Percentiles rank a stretch among this genome's conserved stretches.
Conservation (phyloP, 2,329 filamentous ascomycete genomes). For the Cladorrhinum sp. region DNA sequence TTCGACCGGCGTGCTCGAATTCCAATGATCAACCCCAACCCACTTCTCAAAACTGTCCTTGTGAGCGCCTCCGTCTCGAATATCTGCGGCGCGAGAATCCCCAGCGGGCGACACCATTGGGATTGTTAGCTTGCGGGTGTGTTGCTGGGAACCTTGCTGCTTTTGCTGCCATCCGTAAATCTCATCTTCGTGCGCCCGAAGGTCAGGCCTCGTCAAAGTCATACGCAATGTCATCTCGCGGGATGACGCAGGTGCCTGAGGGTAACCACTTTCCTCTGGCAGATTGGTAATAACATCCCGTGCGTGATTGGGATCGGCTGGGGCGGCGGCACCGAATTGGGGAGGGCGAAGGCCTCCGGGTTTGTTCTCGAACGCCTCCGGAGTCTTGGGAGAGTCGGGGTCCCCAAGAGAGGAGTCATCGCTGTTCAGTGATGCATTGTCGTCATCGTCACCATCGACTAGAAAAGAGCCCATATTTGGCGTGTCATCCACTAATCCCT, state of each 20-base stretch:
- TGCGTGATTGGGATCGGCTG: conserved; percentile 3
- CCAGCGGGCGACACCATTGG: conserved; percentile 16
- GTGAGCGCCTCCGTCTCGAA: conserved; percentile 33
- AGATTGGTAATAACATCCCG: conserved; percentile 30
- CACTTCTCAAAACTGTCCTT: conserved; percentile 55
- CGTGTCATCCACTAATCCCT: conserved; percentile 36
- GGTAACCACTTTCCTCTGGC: conserved; percentile 41
- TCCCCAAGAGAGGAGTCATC: conserved; percentile 55
- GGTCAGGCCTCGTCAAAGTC: conserved; percentile 87
- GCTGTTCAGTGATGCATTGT: conserved; percentile 53
- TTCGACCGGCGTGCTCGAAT: conserved; percentile 42
- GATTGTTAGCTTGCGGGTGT: conserved; percentile 24
- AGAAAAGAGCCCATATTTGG: conserved; percentile 57
- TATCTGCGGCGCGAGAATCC: conserved; percentile 29
- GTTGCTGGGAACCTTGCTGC: conserved; percentile 25
- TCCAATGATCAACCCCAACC: conserved; percentile 52
- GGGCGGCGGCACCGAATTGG: conserved; percentile 12
- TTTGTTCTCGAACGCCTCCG: conserved; percentile 45
- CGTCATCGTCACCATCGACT: conserved; percentile 45
- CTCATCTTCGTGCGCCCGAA: conserved; percentile 70
- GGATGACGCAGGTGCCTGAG: conserved; percentile 54
- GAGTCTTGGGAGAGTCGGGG: conserved; percentile 58
- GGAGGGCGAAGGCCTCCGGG: conserved; percentile 18
- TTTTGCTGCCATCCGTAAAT: conserved; percentile 69
- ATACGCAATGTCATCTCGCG: conserved; percentile 95